Base-by-base conservation (phyloP, 768 basidiomycete genomes). In the Trametes elegans region DNA sequence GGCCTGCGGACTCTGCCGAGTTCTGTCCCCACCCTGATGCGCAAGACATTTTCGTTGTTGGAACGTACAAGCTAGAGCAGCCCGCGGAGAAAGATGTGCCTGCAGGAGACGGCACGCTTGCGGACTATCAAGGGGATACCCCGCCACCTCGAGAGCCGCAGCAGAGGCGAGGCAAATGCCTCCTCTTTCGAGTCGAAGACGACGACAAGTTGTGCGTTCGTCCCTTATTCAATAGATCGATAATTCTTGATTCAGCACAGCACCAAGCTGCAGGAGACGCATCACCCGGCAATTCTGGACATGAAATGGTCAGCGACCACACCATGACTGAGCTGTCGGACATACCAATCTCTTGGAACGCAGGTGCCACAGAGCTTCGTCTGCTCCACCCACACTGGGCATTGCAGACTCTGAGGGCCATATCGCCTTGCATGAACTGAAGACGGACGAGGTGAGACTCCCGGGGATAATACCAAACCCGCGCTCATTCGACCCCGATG, bases 1-100 rank as follows among this genome's bases (percentile, higher is more conserved):
- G 82, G 64, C 93, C 93, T 9, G 94, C 93, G 19, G 94, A 97
- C 70, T 84, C 88, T 10, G 78, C 93, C 50, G 97, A 98, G 64
- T 98, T 94, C 68, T 94, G 91, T 62, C 95, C 94, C 5, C 80
- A 80, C 52, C 75, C 77, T 11, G 73, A 74, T 23, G 76, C 75
- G 44, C 72, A 76, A 3, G 73, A 87, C 60, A 71, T 97, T 24
- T 79, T 98, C 55, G 88, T 87, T 2, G 93, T 92, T 63, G 96
- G 96, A 19, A 98, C 96, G 0, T 99, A 99, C 73, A 85, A 91
- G 62, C 78, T 98, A 19, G 75, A 85, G 38, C 68, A 80, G 52
- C 29, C 41, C 36, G 47, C 38, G 53, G 26, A 48, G 45, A 40
- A 19, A 2, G 34, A 46, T 16, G 24, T 14, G 43, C 54, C 35